These are phyloP conservation scores for Eucalyptus guilfoylei DNA, from an alignment of 345 rosid genomes.

Conservation along the genomic window DNA sequence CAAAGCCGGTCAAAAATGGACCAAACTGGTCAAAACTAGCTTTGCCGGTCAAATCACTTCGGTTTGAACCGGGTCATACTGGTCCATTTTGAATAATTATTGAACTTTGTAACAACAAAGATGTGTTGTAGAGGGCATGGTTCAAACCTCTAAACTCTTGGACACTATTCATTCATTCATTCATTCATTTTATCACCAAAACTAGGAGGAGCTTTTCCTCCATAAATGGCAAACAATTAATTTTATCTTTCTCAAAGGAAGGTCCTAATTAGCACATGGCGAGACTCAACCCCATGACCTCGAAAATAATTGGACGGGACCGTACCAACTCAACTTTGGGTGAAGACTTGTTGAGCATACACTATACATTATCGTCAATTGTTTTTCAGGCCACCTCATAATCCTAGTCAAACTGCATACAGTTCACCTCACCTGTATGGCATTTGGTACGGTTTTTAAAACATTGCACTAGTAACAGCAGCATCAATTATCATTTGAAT, in stretches of 20 bases:
- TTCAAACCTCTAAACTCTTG: not conserved
- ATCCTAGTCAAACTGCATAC: too few relatives aligned
- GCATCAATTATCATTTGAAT: not conserved
- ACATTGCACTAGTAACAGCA: not conserved
- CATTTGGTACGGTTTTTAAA: not conserved
- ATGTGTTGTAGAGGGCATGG: not conserved
- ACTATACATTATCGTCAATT: not conserved
- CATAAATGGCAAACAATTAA: not conserved
- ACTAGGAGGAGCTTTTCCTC: conserved; percentile 7
- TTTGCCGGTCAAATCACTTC: not conserved
- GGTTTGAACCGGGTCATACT: not conserved
- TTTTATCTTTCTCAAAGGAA: not conserved
- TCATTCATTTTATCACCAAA: too few relatives aligned
- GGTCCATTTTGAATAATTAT: not conserved
- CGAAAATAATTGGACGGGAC: not conserved
- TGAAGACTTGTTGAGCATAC: not conserved
- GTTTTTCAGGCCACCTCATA: not conserved
- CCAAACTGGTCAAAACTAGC: not conserved
- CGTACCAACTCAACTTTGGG: not conserved
- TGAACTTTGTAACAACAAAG: not conserved
- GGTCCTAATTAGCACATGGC: not conserved
- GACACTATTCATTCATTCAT: not conserved
- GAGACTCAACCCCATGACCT: not conserved
- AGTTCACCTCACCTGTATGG: not conserved
- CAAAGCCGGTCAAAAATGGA: not conserved